Conservation (phyloP, 2,329 filamentous ascomycete species). For the Xylariaceae sp. region DNA sequence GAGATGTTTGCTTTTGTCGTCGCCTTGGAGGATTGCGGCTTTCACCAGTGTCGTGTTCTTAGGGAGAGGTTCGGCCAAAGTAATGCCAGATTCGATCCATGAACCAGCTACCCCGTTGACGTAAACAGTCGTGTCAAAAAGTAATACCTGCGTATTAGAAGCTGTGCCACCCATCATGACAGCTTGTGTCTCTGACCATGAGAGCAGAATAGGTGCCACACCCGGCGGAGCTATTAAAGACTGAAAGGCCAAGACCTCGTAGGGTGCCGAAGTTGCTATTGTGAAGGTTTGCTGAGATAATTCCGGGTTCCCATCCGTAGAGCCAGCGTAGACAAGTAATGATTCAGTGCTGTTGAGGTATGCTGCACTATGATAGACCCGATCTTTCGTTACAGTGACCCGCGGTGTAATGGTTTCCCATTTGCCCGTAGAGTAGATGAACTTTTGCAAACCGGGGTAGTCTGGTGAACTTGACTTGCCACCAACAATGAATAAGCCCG, state of each 20-base stretch:
- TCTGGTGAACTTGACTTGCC: constrained; percentile 61
- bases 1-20: constrained; percentile 79
- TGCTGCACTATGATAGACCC: constrained; percentile 74
- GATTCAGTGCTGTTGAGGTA: constrained; percentile 74
- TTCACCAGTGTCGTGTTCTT: constrained; percentile 63
- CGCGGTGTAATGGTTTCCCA: constrained; percentile 56
- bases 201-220: constrained; percentile 72
- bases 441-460: constrained; percentile 79
- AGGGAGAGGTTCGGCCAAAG: constrained; percentile 64
- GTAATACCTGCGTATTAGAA: constrained; percentile 71
- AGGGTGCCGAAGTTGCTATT: constrained; percentile 70
- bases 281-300: constrained; percentile 78
- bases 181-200: constrained; percentile 73
- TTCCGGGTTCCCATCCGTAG: constrained; percentile 61
- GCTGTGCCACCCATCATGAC: constrained; percentile 76
- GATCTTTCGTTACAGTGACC: constrained; percentile 66
- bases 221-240: constrained; percentile 65
- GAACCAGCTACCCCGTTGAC: constrained; percentile 45
- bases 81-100: constrained; percentile 72
- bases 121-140: constrained; percentile 62
- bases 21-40: constrained; percentile 69
- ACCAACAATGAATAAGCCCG: constrained; percentile 81
- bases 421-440: constrained; percentile 57
- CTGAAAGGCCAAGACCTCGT: constrained; percentile 63
- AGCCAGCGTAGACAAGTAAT: constrained; percentile 83